Conservation (phyloP, 2,329 filamentous ascomycete genomes). For the Trichoderma citrinoviride region DNA sequence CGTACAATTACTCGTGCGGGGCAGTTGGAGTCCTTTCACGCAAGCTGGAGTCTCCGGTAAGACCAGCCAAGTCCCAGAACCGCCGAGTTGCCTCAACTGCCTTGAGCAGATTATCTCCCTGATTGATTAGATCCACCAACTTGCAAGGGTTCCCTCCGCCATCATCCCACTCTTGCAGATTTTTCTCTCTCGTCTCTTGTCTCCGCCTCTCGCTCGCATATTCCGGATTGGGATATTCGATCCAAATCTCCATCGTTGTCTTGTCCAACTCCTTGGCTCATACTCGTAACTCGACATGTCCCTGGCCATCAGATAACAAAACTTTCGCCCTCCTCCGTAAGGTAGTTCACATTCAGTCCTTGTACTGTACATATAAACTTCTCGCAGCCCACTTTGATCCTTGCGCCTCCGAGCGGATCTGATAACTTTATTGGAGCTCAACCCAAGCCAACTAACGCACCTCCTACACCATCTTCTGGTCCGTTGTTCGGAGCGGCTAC, state of each 20-base stretch:
- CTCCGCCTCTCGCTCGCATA: not conserved
- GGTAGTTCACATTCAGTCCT: not conserved
- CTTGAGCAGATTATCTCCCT: slow-evolving; percentile 13
- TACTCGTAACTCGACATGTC: no score
- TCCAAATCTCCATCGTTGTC: no score
- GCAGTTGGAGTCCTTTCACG: no score
- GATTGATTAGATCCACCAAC: slow-evolving; percentile 11
- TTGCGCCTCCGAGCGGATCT: slow-evolving; percentile 24
- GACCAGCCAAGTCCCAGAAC: no score
- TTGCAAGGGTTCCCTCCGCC: not conserved
- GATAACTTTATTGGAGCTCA: slow-evolving; percentile 27
- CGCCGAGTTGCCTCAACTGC: not conserved
- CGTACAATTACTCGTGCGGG: no score
- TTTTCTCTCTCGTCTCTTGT: not conserved
- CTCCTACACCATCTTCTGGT: no score
- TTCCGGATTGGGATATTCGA: not conserved
- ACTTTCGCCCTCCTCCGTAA: not conserved
- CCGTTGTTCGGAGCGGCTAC: no score
- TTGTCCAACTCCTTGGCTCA: not conserved
- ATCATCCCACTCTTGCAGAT: not conserved
- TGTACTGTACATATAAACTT: not conserved
- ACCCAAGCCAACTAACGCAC: not conserved
- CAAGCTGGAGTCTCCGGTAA: no score
- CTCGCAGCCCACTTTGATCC: not conserved
- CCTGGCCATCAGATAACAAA: not conserved